These are phyloP conservation scores for Lepraria neglecta DNA, from an alignment of 495 filamentous ascomycete species.

Conservation along the genomic window DNA sequence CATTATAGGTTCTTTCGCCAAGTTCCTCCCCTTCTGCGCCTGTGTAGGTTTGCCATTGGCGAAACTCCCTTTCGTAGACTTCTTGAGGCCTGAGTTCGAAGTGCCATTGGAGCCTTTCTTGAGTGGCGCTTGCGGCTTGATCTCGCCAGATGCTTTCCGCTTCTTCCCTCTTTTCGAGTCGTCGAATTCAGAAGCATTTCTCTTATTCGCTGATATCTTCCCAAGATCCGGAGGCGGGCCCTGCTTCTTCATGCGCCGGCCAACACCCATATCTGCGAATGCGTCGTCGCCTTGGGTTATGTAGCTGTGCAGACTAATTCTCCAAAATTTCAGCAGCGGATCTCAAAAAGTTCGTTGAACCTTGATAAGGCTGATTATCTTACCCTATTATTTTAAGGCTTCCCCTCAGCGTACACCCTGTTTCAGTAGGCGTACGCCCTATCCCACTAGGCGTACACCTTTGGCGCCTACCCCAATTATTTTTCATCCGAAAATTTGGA, in stretches of 20 bases:
- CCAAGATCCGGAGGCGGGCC: constrained; percentile 79
- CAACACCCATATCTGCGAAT: constrained; percentile 60
- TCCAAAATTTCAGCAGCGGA: not conserved
- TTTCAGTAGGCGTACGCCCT: no score
- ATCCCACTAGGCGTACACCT: no score
- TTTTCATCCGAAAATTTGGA: no score
- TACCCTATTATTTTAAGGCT: no score
- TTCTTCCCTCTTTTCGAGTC: constrained; percentile 42
- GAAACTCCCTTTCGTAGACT: constrained; percentile 32
- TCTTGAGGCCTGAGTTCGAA: constrained; percentile 29
- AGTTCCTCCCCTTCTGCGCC: constrained; percentile 34
- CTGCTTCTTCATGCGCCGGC: constrained; percentile 93
- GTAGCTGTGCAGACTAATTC: not conserved
- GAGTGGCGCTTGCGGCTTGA: constrained; percentile 26
- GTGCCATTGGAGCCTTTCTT: constrained; percentile 29
- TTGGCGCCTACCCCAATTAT: no score
- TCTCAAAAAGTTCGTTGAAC: constrained; percentile 5
- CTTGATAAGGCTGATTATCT: constrained; percentile 8
- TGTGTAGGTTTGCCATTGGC: constrained; percentile 30
- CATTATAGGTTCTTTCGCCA: constrained; percentile 40
- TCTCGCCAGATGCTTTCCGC: constrained; percentile 34
- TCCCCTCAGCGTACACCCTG: no score
- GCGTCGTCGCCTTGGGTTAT: not conserved
- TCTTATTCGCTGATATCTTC: constrained; percentile 67
- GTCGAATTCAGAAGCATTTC: constrained; percentile 59